Evolutionary conservation across 257 asterid species (phyloP), one percentile per base, ranked within the genome.

Genomic region (Nicotiana tomentosiformis): DNA sequence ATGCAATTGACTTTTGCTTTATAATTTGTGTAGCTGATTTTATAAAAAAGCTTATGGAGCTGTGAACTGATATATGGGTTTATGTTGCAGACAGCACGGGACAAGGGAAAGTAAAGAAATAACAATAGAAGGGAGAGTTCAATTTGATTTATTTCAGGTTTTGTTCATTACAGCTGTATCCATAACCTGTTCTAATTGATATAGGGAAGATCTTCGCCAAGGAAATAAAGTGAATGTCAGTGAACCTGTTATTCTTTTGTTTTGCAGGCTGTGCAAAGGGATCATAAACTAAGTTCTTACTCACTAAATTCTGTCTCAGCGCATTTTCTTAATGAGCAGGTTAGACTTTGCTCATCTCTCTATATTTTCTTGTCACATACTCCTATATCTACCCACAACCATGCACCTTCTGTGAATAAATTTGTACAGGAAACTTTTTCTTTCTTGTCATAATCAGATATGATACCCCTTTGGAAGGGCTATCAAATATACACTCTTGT

Each of bases 301-400:
- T 96, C 99, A 4, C 87, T 96, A 66, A 96, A 96, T 90, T 93
- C 98, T 67, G 99, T 96, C 81, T 96, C 99, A 66, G 93, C 99
- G 23, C 99, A 93, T 93, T 96, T 96, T 88, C 98, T 96, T 78
- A 93, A 92, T 81, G 99, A 96, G 88, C 99, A 96, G 93, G 99
- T 92, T 86, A 78, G 87, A 69, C 56, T 83, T 55, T 86, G 58
- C 77, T 83, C 82, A 32, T 66, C 51, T 70, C 68, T 82, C 64
- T 49, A 10, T 51, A 66, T 66, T 66, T 56, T 70, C 4, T 53
- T 53, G 62, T 74, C 16, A 7, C 43, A 26, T 49, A 23, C 79
- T 72, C 61, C 43, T 49, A 74, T 20, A 49, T 51, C 16, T 74
- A 43, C 23, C 2, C 26, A 49, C 62, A 49, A 49, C 79, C 39